Evolutionary conservation across 2,329 filamentous ascomycete species (phyloP), one percentile per base, ranked within the genome.

Genomic region (Penicillium sp.): DNA sequence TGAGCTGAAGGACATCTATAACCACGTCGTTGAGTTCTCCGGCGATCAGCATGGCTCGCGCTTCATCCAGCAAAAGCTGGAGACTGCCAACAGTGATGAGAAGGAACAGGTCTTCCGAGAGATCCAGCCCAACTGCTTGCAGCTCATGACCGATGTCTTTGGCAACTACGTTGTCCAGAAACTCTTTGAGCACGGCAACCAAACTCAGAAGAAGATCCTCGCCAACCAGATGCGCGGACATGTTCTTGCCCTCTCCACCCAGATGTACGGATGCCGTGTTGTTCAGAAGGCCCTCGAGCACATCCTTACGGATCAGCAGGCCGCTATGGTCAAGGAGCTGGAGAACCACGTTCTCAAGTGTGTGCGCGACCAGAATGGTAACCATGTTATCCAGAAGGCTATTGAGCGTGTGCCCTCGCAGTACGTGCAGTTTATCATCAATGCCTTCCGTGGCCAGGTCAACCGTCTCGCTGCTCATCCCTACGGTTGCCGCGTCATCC

Each of bases 101-200:
- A 97, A 96, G 71, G 89, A 95, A 28, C 84, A 85, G 48, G 81
- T 97, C 0, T 97, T 96, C 75, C 78, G 80, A 0, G 93, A 97
- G 69, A 89, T 98, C 40, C 81, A 88, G 60, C 81, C 84, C 0
- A 93, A 98, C 58, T 83, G 87, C 1, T 71, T 95, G 27, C 89
- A 92, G 64, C 75, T 98, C 42, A 96, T 95, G 89, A 92, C 86
- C 40, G 93, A 97, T 67, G 86, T 97, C 0, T 98, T 96, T 65
- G 93, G 93, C 46, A 98, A 98, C 69, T 98, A 97, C 65, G 93
- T 98, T 31, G 91, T 97, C 33, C 93, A 98, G 65, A 97, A 96
- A 68, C 85, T 97, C 66, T 96, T 97, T 55, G 92, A 97, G 67
- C 89, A 97, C 67, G 92, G 93, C 33, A 95, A 89, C 59, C 91